Base-by-base conservation (phyloP, 345 rosid species). In the Salix udensis region DNA sequence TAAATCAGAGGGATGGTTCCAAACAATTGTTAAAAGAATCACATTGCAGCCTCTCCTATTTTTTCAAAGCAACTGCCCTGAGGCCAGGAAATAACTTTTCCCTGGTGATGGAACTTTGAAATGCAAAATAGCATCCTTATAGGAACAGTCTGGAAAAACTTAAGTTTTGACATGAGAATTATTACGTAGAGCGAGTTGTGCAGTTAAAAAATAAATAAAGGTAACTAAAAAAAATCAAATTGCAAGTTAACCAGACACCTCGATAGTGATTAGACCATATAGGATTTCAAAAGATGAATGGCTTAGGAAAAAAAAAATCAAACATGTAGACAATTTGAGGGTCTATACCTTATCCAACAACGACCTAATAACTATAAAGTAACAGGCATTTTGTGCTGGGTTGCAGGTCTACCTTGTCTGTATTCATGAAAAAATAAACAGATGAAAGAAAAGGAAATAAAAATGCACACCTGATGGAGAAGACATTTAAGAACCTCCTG, bases 401-500 rank as follows among this genome's bases (percentile, higher is more conserved):
- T 11, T 58, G 62, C 12, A 58, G 14, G 62, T 23, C 62, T n/a
- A 21, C 62, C 13, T 10, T 58, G 14, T 58, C 62, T 26, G 4
- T n/a, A 58, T 58, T 58, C 62, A 58, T n/a, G 23, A 58, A 58
- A 58, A 58, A 55, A 8, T 28, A 19, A 76, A 19, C 40, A 75
- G 34, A 64, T 24, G 53, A 40, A 46, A 37, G 24, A 71, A 1
- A 37, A 6, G 39, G 21, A 71, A 23, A 30, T 26, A 61, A 39
- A 64, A 78, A 71, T 11, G 16, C 48, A 23, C 84, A 96, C 99
- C 96, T 87, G 65, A 96, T 82, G 64, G 90, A 87, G 87, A 91
- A 96, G 71, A 83, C 89, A 77, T 88, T 91, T 44, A 96, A 77
- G 76, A 88, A 86, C 78, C 90, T 89, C 79, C 88, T 91, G 48